These are phyloP conservation scores for Suillus alpinus DNA, from an alignment of 768 basidiomycete genomes.

Conservation along the genomic window DNA sequence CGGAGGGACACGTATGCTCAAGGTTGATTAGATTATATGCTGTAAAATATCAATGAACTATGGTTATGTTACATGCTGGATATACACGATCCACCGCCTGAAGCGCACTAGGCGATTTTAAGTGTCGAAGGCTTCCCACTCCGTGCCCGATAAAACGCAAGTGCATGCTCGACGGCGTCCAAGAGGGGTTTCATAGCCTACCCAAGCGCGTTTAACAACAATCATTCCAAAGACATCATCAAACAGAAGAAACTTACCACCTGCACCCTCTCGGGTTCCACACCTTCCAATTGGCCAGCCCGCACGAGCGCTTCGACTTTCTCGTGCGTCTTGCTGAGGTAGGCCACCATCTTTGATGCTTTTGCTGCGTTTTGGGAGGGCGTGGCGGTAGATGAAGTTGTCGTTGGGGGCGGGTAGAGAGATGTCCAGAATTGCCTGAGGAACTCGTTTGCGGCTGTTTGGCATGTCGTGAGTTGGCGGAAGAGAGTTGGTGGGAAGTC, in stretches of 20 bases:
- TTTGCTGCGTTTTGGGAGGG: conserved; percentile 73
- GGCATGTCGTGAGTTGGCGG: conserved; percentile 83
- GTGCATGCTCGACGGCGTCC: conserved; percentile 70
- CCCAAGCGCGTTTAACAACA: neutral
- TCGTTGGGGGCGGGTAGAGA: conserved; percentile 70
- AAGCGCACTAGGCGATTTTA: neutral
- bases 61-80: conserved; percentile 3
- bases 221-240: neutral
- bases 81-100: neutral
- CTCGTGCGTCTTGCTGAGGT: conserved; percentile 74
- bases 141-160: conserved; percentile 54
- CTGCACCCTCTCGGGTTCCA: conserved; percentile 62
- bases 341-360: conserved; percentile 84
- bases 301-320: conserved; percentile 79
- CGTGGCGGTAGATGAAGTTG: conserved; percentile 45
- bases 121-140: conserved; percentile 16
- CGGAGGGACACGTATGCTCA: neutral
- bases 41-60: conserved; percentile 5
- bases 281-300: conserved; percentile 54
- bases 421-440: conserved; percentile 94
- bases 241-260: conserved; percentile 44
- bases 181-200: conserved; percentile 79
- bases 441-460: conserved; percentile 94
- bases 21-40: conserved; percentile 1
- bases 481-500: conserved; percentile 79